phyloP scores from a whole-genome alignment of 345 rosid species.

The Eucalyptus pauciflora region DNA sequence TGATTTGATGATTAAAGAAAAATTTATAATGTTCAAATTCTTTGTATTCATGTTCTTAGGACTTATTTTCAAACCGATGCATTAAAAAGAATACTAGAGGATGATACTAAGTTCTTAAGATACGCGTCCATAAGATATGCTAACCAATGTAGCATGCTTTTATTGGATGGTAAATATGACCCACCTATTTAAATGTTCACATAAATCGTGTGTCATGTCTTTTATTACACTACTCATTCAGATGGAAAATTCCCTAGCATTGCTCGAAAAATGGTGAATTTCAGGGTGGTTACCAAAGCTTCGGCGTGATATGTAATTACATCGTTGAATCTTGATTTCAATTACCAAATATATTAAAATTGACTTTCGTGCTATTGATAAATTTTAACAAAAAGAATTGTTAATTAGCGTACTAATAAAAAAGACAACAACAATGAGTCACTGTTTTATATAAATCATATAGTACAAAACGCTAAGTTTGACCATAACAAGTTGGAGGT shows the following conservation, averaged over 20 bases:
- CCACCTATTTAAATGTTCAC: not conserved
- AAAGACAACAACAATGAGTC: not conserved
- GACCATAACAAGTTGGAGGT: not conserved
- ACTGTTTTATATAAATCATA: not conserved
- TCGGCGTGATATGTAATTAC: fast-evolving
- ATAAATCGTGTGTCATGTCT: not conserved
- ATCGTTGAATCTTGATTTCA: not conserved
- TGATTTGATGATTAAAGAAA: not conserved
- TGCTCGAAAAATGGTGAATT: not conserved
- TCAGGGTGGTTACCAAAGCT: not conserved
- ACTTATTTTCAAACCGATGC: not conserved
- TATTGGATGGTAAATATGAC: fast-evolving
- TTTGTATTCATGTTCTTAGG: not conserved
- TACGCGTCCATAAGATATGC: not conserved
- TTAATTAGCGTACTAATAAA: not conserved
- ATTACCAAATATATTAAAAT: not conserved
- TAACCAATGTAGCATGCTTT: not conserved
- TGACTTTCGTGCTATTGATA: not conserved
- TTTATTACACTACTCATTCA: not conserved
- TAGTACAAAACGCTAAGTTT: not conserved
- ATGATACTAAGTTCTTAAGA: not conserved
- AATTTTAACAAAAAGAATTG: not conserved
- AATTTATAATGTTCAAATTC: not conserved
- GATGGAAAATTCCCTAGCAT: not conserved
- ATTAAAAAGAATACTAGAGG: not conserved